These are phyloP conservation scores for Hordeum pubiflorum DNA, from an alignment of 202 grass and related monocot species.

Conservation along the genomic window DNA sequence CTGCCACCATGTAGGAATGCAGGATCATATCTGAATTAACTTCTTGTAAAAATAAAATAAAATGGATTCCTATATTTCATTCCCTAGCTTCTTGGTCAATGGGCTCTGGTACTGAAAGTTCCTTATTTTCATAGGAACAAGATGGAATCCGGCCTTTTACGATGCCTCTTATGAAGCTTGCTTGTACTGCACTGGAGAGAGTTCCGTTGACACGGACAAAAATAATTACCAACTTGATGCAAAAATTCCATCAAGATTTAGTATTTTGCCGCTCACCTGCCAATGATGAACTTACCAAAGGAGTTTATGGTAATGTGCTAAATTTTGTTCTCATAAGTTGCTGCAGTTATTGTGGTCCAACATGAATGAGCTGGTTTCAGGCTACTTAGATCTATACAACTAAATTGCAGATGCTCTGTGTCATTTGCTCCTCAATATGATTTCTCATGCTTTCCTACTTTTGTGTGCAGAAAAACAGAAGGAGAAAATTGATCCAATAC, in stretches of 20 bases:
- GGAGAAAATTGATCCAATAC: slow-evolving; percentile 80
- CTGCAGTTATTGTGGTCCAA: background rate
- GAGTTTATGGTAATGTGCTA: slow-evolving; percentile 46
- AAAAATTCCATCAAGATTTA: slow-evolving; percentile 87
- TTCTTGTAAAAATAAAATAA: background rate
- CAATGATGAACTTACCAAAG: slow-evolving; percentile 69
- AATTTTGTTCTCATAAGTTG: slow-evolving; percentile 8
- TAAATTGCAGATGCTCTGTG: background rate
- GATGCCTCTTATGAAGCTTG: slow-evolving; percentile 98
- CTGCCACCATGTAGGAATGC: background rate
- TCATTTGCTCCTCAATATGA: background rate
- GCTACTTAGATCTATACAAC: background rate
- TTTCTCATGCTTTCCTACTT: slow-evolving; percentile 9
- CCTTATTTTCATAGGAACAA: slow-evolving; percentile 51
- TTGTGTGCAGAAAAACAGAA: slow-evolving; percentile 67
- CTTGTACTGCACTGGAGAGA: slow-evolving; percentile 89
- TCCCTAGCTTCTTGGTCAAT: background rate
- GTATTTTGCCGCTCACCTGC: slow-evolving; percentile 69
- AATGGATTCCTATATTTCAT: background rate
- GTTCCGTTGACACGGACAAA: slow-evolving; percentile 75
- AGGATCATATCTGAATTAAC: background rate
- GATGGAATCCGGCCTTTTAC: slow-evolving; percentile 94
- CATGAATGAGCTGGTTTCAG: background rate
- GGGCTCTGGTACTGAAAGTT: background rate
- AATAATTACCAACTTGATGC: slow-evolving; percentile 78